phyloP scores from a whole-genome alignment of 148 eudicot species.

The Talinum fruticosum region DNA sequence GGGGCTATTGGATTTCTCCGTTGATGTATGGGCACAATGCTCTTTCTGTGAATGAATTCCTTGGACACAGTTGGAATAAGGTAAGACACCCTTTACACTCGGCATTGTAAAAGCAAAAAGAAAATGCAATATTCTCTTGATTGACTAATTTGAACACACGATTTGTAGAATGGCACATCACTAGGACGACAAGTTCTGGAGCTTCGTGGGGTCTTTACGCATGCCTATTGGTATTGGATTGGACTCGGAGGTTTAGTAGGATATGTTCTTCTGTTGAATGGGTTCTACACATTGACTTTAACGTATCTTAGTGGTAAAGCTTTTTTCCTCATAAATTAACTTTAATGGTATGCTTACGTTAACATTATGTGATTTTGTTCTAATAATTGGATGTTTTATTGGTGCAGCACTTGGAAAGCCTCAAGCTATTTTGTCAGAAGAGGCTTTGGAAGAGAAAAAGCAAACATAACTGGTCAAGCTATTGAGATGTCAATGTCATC shows the following conservation, averaged over 20 bases:
- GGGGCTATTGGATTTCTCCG: slow-evolving; percentile 95
- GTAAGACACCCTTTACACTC: slow-evolving; percentile 28
- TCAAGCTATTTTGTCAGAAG: slow-evolving; percentile 54
- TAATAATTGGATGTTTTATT: not conserved
- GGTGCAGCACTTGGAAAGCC: slow-evolving; percentile 66
- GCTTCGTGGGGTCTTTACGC: slow-evolving; percentile 53
- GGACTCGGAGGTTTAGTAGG: slow-evolving; percentile 57
- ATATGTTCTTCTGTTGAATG: slow-evolving; percentile 48
- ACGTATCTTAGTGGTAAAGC: slow-evolving; percentile 54
- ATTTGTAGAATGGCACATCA: slow-evolving; percentile 28
- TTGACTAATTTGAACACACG: not conserved
- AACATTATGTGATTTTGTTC: not conserved
- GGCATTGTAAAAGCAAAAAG: too few relatives aligned
- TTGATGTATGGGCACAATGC: slow-evolving; percentile 75
- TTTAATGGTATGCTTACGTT: not conserved
- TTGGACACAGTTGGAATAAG: slow-evolving; percentile 69
- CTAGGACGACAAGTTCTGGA: slow-evolving; percentile 40
- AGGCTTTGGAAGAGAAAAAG: slow-evolving; percentile 41
- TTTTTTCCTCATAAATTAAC: not conserved
- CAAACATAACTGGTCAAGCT: slow-evolving; percentile 33
- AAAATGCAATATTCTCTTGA: not conserved
- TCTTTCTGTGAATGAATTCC: slow-evolving; percentile 76
- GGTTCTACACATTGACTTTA: slow-evolving; percentile 39
- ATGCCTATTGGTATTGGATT: slow-evolving; percentile 66
- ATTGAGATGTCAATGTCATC: slow-evolving; percentile 36